Base-by-base conservation (phyloP, 768 basidiomycete genomes). In the Trametes punicea region DNA sequence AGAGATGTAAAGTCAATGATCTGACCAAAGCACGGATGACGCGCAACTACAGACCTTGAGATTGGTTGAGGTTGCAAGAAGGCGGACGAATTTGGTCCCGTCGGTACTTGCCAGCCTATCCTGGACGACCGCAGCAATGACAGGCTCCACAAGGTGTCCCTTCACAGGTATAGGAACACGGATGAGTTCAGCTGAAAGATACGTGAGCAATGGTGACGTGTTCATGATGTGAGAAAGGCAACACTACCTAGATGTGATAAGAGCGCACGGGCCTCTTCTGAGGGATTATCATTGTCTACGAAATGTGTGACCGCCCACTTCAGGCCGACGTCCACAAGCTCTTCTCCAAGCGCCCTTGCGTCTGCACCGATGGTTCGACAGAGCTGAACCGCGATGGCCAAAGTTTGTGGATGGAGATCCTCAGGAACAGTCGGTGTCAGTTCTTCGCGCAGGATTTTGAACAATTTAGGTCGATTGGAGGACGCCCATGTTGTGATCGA, bases 11-110 rank as follows among this genome's bases (percentile, higher is more conserved):
- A 21, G 42, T 38, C 18, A n/a, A 29, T 60, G n/a, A 27, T 0
- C 56, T 50, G 18, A 15, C 47, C 36, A 38, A 31, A 59, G 25
- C 23, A n/a, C 51, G 20, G n/a, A 38, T 16, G 18, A 18, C 20
- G 18, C 4, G 23, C n/a, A n/a, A n/a, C n/a, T n/a, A 62, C 75
- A 60, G 60, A 87, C 93, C 80, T 93, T 94, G 57, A 94, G 69
- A 18, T 58, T 40, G 3, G 64, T 56, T 0, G 46, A 45, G 10
- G 40, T 18, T 6, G 70, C 56, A 11, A 80, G 50, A 1, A 61
- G 46, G 4, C 57, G 31, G 2, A 70, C 67, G 6, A 80, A 62
- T 3, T 63, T 52, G 4, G 76, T 39, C 15, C 67, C 64, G 6
- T 42, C 39, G 2, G 5, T 16, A 50, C 78, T 74, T 1, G 72